These are phyloP conservation scores for Ballota nigra DNA, from an alignment of 257 asterid species.

Conservation along the genomic window DNA sequence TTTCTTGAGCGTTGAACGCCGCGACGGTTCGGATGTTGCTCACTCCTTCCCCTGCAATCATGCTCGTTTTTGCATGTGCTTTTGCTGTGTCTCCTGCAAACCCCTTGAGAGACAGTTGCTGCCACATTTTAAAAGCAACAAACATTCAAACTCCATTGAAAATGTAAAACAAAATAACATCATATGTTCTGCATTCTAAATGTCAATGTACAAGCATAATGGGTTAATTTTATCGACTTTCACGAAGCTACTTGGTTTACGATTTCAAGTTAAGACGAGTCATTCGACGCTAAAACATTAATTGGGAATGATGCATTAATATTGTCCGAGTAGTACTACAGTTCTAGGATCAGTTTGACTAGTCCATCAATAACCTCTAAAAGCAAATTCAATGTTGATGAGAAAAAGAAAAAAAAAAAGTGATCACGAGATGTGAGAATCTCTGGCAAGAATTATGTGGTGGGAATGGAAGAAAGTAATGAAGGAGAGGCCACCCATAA, in stretches of 20 bases:
- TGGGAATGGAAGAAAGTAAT: slow-evolving; percentile 1
- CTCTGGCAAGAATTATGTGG: slow-evolving; percentile 29
- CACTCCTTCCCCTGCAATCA: slow-evolving; percentile 99
- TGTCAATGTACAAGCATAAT: neutral
- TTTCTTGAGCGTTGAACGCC: slow-evolving; percentile 90
- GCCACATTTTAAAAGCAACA: slow-evolving; percentile 18
- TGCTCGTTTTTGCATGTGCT: slow-evolving; percentile 96
- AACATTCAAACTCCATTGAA: neutral
- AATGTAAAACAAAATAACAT: neutral
- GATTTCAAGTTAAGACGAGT: no score
- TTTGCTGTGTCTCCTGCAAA: slow-evolving; percentile 98
- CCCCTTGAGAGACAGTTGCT: slow-evolving; percentile 97
- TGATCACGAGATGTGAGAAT: slow-evolving; percentile 30
- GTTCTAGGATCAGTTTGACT: neutral
- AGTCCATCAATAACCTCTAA: no score
- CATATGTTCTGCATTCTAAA: neutral
- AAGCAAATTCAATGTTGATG: neutral
- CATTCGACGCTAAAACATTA: no score
- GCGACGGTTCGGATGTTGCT: slow-evolving; percentile 98
- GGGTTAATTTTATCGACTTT: no score
- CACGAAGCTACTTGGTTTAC: neutral
- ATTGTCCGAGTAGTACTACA: neutral
- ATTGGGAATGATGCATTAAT: no score
- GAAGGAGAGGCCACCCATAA: slow-evolving; percentile 16
- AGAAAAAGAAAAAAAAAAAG: neutral